phyloP scores from a whole-genome alignment of 352 stramenopile species.

The Globisporangium yorkense region DNA sequence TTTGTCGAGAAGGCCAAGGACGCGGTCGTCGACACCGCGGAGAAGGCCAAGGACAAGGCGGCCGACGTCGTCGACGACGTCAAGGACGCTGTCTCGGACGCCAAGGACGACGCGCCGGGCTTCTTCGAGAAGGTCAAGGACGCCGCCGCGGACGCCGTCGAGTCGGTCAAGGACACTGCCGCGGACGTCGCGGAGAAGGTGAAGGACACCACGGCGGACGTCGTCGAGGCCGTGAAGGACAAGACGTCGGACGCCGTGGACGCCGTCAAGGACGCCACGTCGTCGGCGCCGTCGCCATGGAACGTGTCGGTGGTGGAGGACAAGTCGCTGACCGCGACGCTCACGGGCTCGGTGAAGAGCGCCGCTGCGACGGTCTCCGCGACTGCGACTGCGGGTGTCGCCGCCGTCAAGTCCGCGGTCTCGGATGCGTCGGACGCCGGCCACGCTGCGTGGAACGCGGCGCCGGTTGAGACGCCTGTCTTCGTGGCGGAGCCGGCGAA shows the following conservation, averaged over 20 bases:
- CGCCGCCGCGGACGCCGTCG: slow-evolving; percentile 3
- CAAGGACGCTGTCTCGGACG: slow-evolving; percentile 10
- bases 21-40: slow-evolving; percentile 10
- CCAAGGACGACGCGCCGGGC: slow-evolving; percentile 2
- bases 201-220: slow-evolving; percentile 7
- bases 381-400: slow-evolving; percentile 6
- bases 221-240: slow-evolving; percentile 14
- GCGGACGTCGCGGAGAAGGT: slow-evolving; percentile 5
- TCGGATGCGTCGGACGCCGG: slow-evolving; percentile 2
- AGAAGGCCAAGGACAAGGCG: slow-evolving; percentile 15
- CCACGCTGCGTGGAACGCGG: slow-evolving; percentile 11
- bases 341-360: slow-evolving; percentile 3
- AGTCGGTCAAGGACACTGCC: slow-evolving; percentile 14
- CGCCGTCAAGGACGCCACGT: slow-evolving; percentile 12
- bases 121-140: slow-evolving; percentile 15
- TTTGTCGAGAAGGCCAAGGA: slow-evolving; percentile 15
- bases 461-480: slow-evolving; percentile 9
- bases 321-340: slow-evolving; percentile 4
- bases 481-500: slow-evolving; percentile 17
- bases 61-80: slow-evolving; percentile 14
- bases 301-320: slow-evolving; percentile 9
- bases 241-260: slow-evolving; percentile 6
- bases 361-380: slow-evolving; percentile 4
- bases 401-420: slow-evolving; percentile 4
- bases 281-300: slow-evolving; percentile 12